Evolutionary conservation across 140 eudicot genomes (phyloP), one percentile per base, ranked within the genome.

Genomic region (Ambrosia hybrid): DNA sequence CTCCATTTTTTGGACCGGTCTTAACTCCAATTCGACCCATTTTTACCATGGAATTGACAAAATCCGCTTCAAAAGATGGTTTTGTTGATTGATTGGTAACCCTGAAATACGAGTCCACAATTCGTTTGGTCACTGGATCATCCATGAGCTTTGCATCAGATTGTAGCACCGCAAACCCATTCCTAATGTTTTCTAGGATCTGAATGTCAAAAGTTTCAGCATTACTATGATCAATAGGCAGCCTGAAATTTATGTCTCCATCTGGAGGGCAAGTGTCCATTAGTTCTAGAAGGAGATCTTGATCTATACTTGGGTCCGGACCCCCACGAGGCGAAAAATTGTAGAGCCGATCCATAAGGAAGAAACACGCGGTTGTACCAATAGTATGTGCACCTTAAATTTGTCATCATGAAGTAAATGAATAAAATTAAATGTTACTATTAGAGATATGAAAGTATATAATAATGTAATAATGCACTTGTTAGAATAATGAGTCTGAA

Each of bases 331-430:
- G 67, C 2, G 49, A 13, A 17, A 83, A 91, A n/a, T 79, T 74
- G 89, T 89, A 91, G 5, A 91, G 94, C 68, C 97, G 73, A 6
- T 66, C 77, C 65, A 76, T 78, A 77, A 91, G 87, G 85, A 91
- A 91, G 85, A 91, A 91, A 68, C 97, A 91, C 2, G 96, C 96
- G 0, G 95, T 83, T 38, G 86, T 86, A 46, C 97, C 97, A 15
- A 91, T 85, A 4, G 96, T 86, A 74, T 91, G 97, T 55, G 96
- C 96, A 61, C 85, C 97, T 88, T 60, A 57, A 36, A 70, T 49
- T 46, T 65, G 68, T 64, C 21, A 67, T 46, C 48, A 14, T 67
- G 8, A 48, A 55, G 9, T 6, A 58, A 46, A 57, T 46, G 13
- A 26, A 48, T n/a, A 37, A 49, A 43, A 43, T 2, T 6, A 41